Evolutionary conservation across 2,329 filamentous ascomycete species (phyloP), one percentile per base, ranked within the genome.

Genomic region (Apiospora rasikravindrae): DNA sequence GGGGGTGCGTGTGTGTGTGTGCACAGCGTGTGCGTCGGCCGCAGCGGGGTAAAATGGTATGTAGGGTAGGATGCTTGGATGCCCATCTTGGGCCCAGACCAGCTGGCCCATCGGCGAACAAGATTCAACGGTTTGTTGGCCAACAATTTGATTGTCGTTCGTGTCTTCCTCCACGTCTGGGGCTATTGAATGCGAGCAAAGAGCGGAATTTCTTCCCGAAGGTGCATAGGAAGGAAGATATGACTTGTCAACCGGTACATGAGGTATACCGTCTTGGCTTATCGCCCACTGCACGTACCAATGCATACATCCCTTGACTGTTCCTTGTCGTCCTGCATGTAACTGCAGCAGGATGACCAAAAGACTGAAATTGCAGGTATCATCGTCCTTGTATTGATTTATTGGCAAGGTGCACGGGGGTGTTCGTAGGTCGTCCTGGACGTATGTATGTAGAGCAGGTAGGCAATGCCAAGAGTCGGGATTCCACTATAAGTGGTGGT

Each of bases 121-220:
- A 61, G 29, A 61, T 13, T 14, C 33, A 64, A 64, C 19, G 8
- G 29, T n/a, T 11, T 37, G 29, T 37, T 37, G 29, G 29, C 53
- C 53, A 61, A 61, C 53, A 61, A 61, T 64, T 64, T 37, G 57
- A 64, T 24, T 64, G 57, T 40, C 29, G 33, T 40, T 64, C 33
- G 57, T 19, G 53, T 64, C 57, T 64, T n/a, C 8, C 33, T 64
- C 57, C 3, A 8, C 29, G 57, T 40, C 13, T 40, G 33, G 57
- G 57, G 57, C 33, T 40, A 40, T 64, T 64, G 57, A 64, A 64
- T 64, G 57, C 57, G 57, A 64, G 57, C 57, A 64, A 64, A n/a
- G 57, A 29, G 57, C 33, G 57, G 57, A 33, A 64, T 64, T 16
- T 13, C 29, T 40, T 40, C 57, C 57, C 57, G 57, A 64, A 64